Conservation (phyloP, 768 basidiomycete species). For the Saitozyma podzolica region DNA sequence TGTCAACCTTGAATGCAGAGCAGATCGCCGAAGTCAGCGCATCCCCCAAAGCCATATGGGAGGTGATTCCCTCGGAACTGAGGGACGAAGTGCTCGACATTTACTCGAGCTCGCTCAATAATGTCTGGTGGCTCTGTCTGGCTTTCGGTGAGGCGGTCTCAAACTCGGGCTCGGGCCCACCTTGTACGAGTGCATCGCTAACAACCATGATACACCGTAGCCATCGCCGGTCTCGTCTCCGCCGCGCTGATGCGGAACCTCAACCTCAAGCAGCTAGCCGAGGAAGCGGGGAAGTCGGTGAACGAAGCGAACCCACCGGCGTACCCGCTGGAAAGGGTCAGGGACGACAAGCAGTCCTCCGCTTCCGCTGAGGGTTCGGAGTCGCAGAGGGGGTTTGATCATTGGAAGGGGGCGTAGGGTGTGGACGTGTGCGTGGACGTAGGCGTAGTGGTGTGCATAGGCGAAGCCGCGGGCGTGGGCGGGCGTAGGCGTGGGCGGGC, state of each 20-base stretch:
- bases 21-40: conserved; percentile 5
- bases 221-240: background rate
- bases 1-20: conserved; percentile 8
- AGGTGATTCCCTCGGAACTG: conserved; percentile 2
- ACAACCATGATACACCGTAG: too few species aligned
- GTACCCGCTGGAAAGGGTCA: conserved; percentile 11
- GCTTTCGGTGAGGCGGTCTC: conserved; percentile 12
- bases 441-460: too few species aligned
- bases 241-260: conserved; percentile 17
- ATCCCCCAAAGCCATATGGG: conserved; percentile 20
- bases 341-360: too few species aligned
- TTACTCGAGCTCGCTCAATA: conserved; percentile 14
- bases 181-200: too few species aligned
- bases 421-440: too few species aligned
- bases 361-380: too few species aligned
- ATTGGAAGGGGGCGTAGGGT: too few species aligned
- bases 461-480: too few species aligned
- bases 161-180: too few species aligned
- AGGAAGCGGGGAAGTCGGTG: conserved; percentile 13
- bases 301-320: background rate
- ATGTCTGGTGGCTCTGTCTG: conserved; percentile 26
- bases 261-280: conserved; percentile 19
- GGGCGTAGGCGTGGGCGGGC: too few species aligned
- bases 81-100: conserved; percentile 10
- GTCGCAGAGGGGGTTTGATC: too few species aligned